Evolutionary conservation across 78 protist species (phyloP).

Genomic region (Pelomyxa schiedti): DNA sequence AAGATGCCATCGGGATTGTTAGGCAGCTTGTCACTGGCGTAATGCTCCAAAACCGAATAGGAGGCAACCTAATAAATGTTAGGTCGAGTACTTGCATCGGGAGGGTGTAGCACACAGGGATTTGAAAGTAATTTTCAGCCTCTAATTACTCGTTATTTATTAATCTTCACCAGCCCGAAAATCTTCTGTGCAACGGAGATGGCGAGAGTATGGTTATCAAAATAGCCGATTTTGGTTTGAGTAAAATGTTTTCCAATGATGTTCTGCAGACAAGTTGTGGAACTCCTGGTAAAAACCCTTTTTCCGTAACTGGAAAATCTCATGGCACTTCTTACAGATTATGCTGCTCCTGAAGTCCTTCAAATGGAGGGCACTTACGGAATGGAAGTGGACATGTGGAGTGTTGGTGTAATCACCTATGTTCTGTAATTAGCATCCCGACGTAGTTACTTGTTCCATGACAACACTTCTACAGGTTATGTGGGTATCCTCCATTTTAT

Average conservation of each 20-base stretch:
- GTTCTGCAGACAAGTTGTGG: slow-evolving; percentile 53
- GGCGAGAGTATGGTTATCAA: slow-evolving; percentile 43
- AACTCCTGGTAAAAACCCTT: slow-evolving; percentile 41
- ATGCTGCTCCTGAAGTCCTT: slow-evolving; percentile 53
- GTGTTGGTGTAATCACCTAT: slow-evolving; percentile 58
- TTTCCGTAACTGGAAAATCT: not conserved
- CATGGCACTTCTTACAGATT: not conserved
- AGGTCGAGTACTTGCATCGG: too few species aligned
- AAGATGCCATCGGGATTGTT: slow-evolving; percentile 48
- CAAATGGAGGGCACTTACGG: slow-evolving; percentile 35
- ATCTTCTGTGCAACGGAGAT: slow-evolving; percentile 41
- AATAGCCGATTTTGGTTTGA: slow-evolving; percentile 58
- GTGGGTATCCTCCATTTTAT: slow-evolving; percentile 67
- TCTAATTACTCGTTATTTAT: not conserved
- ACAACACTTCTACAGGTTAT: not conserved
- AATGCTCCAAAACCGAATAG: too few species aligned
- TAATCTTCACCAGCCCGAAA: slow-evolving; percentile 25
- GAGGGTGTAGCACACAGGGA: slow-evolving; percentile 65
- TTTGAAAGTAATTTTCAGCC: slow-evolving; percentile 1
- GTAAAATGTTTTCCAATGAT: slow-evolving; percentile 48
- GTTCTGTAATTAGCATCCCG: slow-evolving; percentile 11
- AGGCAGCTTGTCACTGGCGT: slow-evolving; percentile 56
- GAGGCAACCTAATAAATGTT: too few species aligned
- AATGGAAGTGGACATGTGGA: slow-evolving; percentile 59
- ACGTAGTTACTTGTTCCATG: not conserved